These are phyloP conservation scores for Rhodotorula mucilaginosa DNA, from an alignment of 1,284 basidiomycete genomes.

Conservation along the genomic window DNA sequence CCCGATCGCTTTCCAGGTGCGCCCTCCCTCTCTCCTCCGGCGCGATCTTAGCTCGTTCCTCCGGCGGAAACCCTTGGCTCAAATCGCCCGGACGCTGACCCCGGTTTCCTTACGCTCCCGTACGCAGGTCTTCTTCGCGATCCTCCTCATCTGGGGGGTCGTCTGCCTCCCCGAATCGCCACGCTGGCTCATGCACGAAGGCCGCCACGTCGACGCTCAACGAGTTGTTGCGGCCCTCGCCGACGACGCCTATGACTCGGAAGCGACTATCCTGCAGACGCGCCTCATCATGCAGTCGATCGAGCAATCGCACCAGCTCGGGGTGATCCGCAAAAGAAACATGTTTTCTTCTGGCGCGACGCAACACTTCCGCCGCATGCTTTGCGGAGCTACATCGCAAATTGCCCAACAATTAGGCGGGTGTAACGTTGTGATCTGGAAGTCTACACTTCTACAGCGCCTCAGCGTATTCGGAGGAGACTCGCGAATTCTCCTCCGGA, in stretches of 20 bases:
- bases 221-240: slow-evolving; percentile 52
- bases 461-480: too few relatives aligned
- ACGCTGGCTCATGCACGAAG: slow-evolving; percentile 49
- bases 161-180: slow-evolving; percentile 51
- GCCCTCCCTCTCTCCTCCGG: too few relatives aligned
- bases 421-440: slow-evolving; percentile 52
- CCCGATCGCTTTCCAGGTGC: slow-evolving; percentile 48
- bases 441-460: neutral
- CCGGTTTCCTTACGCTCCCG: too few relatives aligned
- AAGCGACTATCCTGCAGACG: slow-evolving; percentile 48
- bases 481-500: too few relatives aligned
- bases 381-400: slow-evolving; percentile 53
- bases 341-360: slow-evolving; percentile 53
- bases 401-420: slow-evolving; percentile 55
- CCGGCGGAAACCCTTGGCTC: too few relatives aligned
- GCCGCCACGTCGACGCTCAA: slow-evolving; percentile 46
- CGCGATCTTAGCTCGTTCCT: slow-evolving; percentile 18
- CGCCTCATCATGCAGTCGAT: slow-evolving; percentile 49
- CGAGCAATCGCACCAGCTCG: slow-evolving; percentile 44
- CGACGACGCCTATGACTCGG: slow-evolving; percentile 45
- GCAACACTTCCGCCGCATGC: slow-evolving; percentile 53
- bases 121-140: slow-evolving; percentile 57
- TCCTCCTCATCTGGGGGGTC: slow-evolving; percentile 48
- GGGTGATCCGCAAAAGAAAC: slow-evolving; percentile 43
- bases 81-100: too few relatives aligned